Evolutionary conservation across 2,329 filamentous ascomycete species (phyloP), one percentile per base, ranked within the genome.

Genomic region (Verticillium alfalfae): DNA sequence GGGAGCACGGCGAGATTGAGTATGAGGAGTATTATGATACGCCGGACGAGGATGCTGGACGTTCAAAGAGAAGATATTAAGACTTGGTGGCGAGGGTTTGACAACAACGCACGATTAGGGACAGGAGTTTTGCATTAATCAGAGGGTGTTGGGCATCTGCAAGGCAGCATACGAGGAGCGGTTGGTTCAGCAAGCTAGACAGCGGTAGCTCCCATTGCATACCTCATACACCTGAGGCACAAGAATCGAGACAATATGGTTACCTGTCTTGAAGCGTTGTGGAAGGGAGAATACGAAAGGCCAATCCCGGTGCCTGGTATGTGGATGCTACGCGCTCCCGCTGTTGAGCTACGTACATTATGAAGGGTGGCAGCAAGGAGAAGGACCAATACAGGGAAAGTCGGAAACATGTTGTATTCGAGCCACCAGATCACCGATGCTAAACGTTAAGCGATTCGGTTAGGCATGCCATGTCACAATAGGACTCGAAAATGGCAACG

Each of bases 1-100:
- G 61, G 1, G 62, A 61, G 34, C 63, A 61, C 63, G 64, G 64
- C 31, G 59, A 58, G 22, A 38, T 45, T 31, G 41, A 59, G 49
- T 59, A 59, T 7, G 57, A 59, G 16, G 58, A 59, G 31, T 45
- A 59, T 16, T 45, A 59, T 55, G 49, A 54, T 37, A 45, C 49
- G 22, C 36, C 58, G 5, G 45, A 52, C 45, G 45, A 52, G 10
- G 58, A 59, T 16, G 45, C 34, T 18, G 58, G 34, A 13, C 41
- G 34, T 18, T 55, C 45, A 22, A 12, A n/a, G 8, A 52, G 45
- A 18, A 52, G 45, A 52, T 52, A 52, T 13, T 22, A 26, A 52
- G n/a, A 18, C n/a, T 18, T 22, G 45, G n/a, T 18, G 10, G 8
- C n/a, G 45, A 12, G 18, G 13, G 6, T 52, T 9, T 26, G n/a